phyloP scores from a whole-genome alignment of 192 early-diverging fungal genomes.

The Dimargaris cristalligena region DNA sequence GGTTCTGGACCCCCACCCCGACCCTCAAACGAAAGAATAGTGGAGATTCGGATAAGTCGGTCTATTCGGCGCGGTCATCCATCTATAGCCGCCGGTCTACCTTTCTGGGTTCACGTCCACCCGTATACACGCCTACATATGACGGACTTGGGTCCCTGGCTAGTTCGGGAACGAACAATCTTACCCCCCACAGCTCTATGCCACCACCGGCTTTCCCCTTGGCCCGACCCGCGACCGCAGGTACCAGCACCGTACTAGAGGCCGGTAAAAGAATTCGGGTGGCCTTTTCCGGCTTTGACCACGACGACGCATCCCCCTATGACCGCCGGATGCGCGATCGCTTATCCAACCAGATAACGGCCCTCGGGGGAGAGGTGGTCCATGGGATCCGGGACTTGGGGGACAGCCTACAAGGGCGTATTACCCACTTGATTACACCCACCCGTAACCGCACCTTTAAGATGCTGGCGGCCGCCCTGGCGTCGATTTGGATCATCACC shows the following conservation, averaged over 20 bases:
- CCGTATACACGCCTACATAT: too few relatives aligned
- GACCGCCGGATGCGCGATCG: neutral
- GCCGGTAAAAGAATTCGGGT: too few relatives aligned
- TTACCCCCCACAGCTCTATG: too few relatives aligned
- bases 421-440: conserved; percentile 2
- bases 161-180: too few relatives aligned
- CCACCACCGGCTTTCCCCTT: too few relatives aligned
- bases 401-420: neutral
- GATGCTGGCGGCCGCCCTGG: conserved; percentile 1
- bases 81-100: neutral
- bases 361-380: conserved; percentile 1
- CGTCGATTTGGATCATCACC: neutral
- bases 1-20: too few relatives aligned
- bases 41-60: too few relatives aligned
- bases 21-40: too few relatives aligned
- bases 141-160: too few relatives aligned
- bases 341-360: neutral
- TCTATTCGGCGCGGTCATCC: neutral
- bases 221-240: too few relatives aligned
- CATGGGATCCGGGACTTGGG: neutral
- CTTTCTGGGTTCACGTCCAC: too few relatives aligned
- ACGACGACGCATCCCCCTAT: neutral
- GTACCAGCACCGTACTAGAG: too few relatives aligned
- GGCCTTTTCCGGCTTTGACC: neutral
- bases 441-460: neutral